Evolutionary conservation across 441 rosid species (phyloP), one percentile per base, ranked within the genome.

Genomic region (Kokia cookei): DNA sequence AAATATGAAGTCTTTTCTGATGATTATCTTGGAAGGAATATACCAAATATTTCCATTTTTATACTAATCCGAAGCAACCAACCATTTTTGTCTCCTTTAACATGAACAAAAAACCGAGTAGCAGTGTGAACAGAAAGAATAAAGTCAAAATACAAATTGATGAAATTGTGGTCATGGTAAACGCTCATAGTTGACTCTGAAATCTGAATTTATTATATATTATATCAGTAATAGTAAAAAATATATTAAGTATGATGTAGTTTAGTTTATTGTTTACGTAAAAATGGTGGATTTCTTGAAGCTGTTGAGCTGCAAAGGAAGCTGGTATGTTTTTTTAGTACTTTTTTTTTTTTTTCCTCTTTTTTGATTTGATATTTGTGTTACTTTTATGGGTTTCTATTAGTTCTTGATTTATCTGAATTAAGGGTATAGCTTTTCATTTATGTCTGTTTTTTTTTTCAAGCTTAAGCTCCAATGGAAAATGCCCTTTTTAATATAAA

Each of bases 221-320:
- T 32, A 5, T 32, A 7, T 14, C 7, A 6, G 10, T 40, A 17
- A 3, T 3, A 9, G 14, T 9, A n/a, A 9, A 1, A 29, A 3
- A 17, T 8, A n/a, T 3, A 42, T 0, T 51, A 7, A 51, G 22
- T 9, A n/a, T 43, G 7, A 13, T 65, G 4, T 53, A 19, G 48
- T 73, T 60, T 47, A 55, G 58, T 4, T 10, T 43, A 15, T 8
- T 48, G n/a, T 15, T 17, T 29, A 53, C 24, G 19, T 19, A 19
- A 61, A 63, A 62, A 73, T 19, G 17, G n/a, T 59, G 61, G 58
- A 67, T 32, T 62, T 71, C 29, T 54, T 60, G 57, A 60, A 60
- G 26, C 14, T 58, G 43, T 71, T 58, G 19, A 47, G 57, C 45
- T 72, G 13, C 15, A 60, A 32, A 43, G 43, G 29, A 60, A 26